Evolutionary conservation across 148 eudicot species (phyloP).

Genomic region (Rhododendron kiyosumense): DNA sequence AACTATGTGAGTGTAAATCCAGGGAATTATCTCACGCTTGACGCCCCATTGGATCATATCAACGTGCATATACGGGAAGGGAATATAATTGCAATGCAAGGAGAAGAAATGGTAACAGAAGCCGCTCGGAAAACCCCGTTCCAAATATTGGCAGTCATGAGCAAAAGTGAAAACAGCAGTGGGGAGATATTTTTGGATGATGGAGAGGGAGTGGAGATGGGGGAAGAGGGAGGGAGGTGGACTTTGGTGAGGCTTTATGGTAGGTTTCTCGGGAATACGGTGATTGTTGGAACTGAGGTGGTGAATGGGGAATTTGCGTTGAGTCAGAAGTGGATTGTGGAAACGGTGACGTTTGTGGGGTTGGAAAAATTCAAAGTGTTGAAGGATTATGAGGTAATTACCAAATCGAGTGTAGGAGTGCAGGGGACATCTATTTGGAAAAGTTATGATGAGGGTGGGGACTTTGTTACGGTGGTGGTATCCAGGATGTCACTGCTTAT

Average conservation of each 20-base stretch:
- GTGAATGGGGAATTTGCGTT: constrained; percentile 52
- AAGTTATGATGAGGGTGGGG: not conserved
- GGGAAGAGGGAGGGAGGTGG: constrained; percentile 45
- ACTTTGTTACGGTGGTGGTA: not conserved
- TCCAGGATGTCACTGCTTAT: not conserved
- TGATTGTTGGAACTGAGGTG: constrained; percentile 41
- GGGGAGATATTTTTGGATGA: constrained; percentile 72
- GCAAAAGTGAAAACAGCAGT: constrained; percentile 24
- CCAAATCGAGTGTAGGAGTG: not conserved
- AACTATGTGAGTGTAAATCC: constrained; percentile 27
- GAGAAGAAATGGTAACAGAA: constrained; percentile 58
- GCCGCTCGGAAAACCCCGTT: constrained; percentile 63
- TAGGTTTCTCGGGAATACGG: constrained; percentile 10
- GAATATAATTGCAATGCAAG: constrained; percentile 64
- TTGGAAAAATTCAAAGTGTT: constrained; percentile 15
- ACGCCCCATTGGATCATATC: constrained; percentile 59
- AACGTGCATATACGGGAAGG: constrained; percentile 76
- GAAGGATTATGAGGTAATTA: constrained; percentile 8
- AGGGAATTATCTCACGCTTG: constrained; percentile 39
- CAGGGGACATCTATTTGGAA: constrained; percentile 10
- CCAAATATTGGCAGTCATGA: constrained; percentile 47
- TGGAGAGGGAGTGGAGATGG: constrained; percentile 54
- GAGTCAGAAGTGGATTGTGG: constrained; percentile 44
- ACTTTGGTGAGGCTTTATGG: constrained; percentile 46
- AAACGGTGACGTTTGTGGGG: constrained; percentile 56